Evolutionary conservation across 306 rosid genomes (phyloP).

Genomic region (Prosopis cineraria): DNA sequence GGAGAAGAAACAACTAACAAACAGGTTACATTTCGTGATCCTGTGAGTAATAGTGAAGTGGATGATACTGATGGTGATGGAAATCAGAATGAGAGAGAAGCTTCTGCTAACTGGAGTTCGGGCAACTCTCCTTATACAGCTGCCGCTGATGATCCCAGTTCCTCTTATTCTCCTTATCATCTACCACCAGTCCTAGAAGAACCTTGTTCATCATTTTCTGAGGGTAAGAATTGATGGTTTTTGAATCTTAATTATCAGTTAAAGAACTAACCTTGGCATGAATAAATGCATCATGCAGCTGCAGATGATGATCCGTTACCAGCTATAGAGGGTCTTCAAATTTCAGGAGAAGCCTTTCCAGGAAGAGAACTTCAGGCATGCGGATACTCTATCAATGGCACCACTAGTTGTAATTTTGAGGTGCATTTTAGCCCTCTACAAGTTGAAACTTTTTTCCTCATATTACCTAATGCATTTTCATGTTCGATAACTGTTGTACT

Average conservation of each 20-base stretch:
- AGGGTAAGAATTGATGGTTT: constrained; percentile 53
- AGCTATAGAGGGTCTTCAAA: constrained; percentile 84
- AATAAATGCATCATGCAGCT: constrained; percentile 49
- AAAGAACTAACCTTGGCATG: constrained; percentile 21
- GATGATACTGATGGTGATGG: constrained; percentile 75
- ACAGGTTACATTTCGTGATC: constrained; percentile 88
- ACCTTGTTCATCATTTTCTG: constrained; percentile 95
- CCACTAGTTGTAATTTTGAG: constrained; percentile 96
- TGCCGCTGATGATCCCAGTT: constrained; percentile 66
- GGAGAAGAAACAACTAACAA: constrained; percentile 69
- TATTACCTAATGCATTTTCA: constrained; percentile 6
- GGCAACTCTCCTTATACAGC: constrained; percentile 69
- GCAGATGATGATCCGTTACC: constrained; percentile 98
- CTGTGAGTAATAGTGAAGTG: constrained; percentile 65
- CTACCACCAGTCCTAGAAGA: constrained; percentile 89
- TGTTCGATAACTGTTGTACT: constrained; percentile 29
- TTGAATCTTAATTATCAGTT: constrained; percentile 25
- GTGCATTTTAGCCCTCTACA: constrained; percentile 47
- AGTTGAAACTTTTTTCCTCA: constrained; percentile 27
- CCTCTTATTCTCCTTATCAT: constrained; percentile 70
- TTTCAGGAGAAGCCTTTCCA: constrained; percentile 87
- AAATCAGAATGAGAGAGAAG: constrained; percentile 68
- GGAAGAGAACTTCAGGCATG: constrained; percentile 91
- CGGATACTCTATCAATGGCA: constrained; percentile 86
- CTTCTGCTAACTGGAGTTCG: constrained; percentile 61